Evolutionary conservation across 2,329 filamentous ascomycete genomes (phyloP).

Genomic region (Pseudogymnoascus sp.): DNA sequence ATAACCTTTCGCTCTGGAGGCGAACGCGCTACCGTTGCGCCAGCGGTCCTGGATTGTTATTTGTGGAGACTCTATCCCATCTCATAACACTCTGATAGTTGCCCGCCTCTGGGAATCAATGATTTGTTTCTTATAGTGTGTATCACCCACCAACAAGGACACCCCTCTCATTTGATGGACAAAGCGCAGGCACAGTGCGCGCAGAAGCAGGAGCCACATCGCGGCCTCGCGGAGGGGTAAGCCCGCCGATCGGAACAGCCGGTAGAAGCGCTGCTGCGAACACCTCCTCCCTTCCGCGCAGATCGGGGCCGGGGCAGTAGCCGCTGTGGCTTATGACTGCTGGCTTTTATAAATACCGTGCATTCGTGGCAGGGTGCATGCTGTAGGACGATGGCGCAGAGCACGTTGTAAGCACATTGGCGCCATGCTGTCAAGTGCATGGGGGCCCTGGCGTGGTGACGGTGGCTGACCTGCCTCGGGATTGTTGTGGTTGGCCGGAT

Average conservation of each 20-base stretch:
- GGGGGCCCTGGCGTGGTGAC: background rate
- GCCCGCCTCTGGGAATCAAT: background rate
- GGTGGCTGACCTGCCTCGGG: background rate
- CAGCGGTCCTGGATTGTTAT: slow-evolving; percentile 9
- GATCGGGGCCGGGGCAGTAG: background rate
- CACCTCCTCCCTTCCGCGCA: background rate
- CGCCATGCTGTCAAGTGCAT: slow-evolving; percentile 7
- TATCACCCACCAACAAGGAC: background rate
- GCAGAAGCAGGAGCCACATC: background rate
- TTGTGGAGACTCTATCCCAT: background rate
- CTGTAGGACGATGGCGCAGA: background rate
- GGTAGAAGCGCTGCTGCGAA: background rate
- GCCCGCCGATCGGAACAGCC: background rate
- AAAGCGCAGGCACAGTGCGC: slow-evolving; percentile 1
- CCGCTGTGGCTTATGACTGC: slow-evolving; percentile 5
- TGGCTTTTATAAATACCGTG: background rate
- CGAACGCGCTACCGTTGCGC: slow-evolving; percentile 12
- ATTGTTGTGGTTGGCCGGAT: slow-evolving; percentile 4
- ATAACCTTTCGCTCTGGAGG: slow-evolving; percentile 12
- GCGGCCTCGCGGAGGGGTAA: background rate
- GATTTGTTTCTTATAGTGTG: background rate
- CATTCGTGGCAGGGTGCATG: slow-evolving; percentile 8
- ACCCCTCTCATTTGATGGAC: background rate
- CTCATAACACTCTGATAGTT: background rate
- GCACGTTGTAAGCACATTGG: slow-evolving; percentile 7